Evolutionary conservation across 2,329 filamentous ascomycete genomes (phyloP), one percentile per base, ranked within the genome.

Genomic region (Xylaria sp.): DNA sequence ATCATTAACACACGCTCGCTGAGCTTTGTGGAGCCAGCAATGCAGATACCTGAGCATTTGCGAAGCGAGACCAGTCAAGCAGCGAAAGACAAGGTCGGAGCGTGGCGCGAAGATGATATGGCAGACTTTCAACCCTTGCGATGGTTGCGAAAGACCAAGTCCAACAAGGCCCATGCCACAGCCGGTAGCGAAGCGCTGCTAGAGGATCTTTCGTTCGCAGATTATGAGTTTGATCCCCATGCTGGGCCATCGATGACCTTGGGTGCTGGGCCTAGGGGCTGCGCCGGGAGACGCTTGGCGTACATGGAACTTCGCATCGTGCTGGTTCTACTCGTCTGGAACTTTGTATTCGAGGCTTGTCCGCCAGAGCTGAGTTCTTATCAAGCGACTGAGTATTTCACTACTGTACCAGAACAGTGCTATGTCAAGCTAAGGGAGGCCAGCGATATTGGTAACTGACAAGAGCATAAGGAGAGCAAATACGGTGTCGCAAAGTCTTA

Each of bases 271-370:
- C 44, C 44, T 18, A 48, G 58, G 28, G 44, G 44, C 5, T 61
- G 58, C 12, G 12, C 15, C 7, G 44, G 58, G 5, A 48, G 25
- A 9, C 23, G 44, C 3, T 20, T 51, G 23, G 58, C 58, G 13
- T 61, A 61, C 13, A 13, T 51, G 3, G 44, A 61, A 31, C 8
- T 34, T n/a, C 12, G 31, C 28, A 66, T 63, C 9, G 31, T 44
- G 5, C 5, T 55, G 34, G 50, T 25, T 15, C 25, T 51, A 25
- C 58, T 61, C 9, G 15, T 61, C 5, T 61, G 58, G 58, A 61
- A 50, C 25, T 51, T 61, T 37, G 23, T 9, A 13, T 34, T 51
- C 8, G 18, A 56, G 28, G 15, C 34, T 56, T 37, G 13, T 7
- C 44, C 44, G 44, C 12, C 10, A 44, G 39, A 44, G 12, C 5